phyloP scores from a whole-genome alignment of 2,329 filamentous ascomycete genomes.

The Paecilomyces sp. region DNA sequence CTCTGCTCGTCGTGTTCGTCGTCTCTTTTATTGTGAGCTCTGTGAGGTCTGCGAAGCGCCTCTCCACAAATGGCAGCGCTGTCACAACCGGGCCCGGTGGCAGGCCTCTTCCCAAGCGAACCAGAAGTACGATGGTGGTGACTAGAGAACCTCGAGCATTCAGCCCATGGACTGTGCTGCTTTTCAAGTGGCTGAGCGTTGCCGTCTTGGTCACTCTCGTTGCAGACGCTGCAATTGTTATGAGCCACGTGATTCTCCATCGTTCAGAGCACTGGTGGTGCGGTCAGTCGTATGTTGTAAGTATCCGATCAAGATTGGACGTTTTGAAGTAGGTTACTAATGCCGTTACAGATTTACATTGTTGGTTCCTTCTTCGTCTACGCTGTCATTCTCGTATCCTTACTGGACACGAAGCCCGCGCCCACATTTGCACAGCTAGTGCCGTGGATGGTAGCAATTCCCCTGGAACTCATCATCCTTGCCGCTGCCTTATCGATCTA shows the following conservation, averaged over 20 bases:
- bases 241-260: constrained; percentile 63
- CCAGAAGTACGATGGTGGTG: constrained; percentile 41
- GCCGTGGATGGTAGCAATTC: constrained; percentile 68
- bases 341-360: constrained; percentile 63
- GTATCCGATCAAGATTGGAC: constrained; percentile 19
- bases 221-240: constrained; percentile 65
- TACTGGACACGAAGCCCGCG: constrained; percentile 74
- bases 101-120: constrained; percentile 70
- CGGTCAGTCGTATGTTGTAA: constrained; percentile 67
- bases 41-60: constrained; percentile 46
- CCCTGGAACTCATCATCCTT: constrained; percentile 67
- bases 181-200: constrained; percentile 69
- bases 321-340: background rate
- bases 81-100: constrained; percentile 71
- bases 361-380: constrained; percentile 82
- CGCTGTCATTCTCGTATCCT: constrained; percentile 74
- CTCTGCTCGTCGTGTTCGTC: constrained; percentile 59
- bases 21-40: constrained; percentile 55
- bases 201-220: constrained; percentile 68
- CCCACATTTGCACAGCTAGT: constrained; percentile 73
- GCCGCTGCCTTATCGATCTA: constrained; percentile 63
- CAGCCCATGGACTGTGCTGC: constrained; percentile 58
- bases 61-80: constrained; percentile 39
- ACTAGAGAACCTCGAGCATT: constrained; percentile 49
- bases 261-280: constrained; percentile 71